phyloP scores from a whole-genome alignment of 129 eudicot genomes.

The Flaveria brownii region DNA sequence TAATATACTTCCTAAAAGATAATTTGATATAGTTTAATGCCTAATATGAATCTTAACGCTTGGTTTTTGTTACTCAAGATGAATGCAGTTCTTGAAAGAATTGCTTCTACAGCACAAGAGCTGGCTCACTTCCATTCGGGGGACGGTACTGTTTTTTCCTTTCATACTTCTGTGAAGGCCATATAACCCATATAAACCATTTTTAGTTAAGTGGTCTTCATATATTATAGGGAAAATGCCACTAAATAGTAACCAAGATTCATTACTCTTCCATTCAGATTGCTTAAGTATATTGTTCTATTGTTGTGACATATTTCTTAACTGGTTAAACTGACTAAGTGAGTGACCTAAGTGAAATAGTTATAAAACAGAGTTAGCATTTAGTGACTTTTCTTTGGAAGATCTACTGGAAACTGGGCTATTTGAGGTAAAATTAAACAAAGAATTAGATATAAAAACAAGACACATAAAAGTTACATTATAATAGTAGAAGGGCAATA shows the following conservation, averaged over 20 bases:
- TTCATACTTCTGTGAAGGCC: background rate
- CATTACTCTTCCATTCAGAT: background rate
- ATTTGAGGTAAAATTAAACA: background rate
- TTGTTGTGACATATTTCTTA: background rate
- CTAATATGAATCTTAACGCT: constrained; percentile 14
- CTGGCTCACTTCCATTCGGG: constrained; percentile 96
- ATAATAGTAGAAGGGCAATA: background rate
- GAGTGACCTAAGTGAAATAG: background rate
- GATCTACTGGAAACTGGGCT: background rate
- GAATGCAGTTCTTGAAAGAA: constrained; percentile 92
- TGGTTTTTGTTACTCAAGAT: constrained; percentile 51
- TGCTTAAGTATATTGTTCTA: background rate
- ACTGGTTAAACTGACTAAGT: background rate
- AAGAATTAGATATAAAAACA: background rate
- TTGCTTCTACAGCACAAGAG: constrained; percentile 90
- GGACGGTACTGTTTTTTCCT: constrained; percentile 53
- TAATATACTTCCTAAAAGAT: constrained; percentile 15
- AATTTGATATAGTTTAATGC: constrained; percentile 1
- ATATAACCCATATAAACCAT: background rate
- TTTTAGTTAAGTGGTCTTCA: background rate
- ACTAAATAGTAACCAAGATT: background rate
- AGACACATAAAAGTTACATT: background rate
- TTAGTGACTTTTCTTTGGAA: background rate
- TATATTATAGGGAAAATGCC: background rate
- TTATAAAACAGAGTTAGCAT: background rate